Percentiles rank a stretch among this genome's conserved stretches.
These are phyloP conservation scores for Rhodotorula sp. DNA, from an alignment of 1,284 basidiomycete genomes.

Conservation along the genomic window DNA sequence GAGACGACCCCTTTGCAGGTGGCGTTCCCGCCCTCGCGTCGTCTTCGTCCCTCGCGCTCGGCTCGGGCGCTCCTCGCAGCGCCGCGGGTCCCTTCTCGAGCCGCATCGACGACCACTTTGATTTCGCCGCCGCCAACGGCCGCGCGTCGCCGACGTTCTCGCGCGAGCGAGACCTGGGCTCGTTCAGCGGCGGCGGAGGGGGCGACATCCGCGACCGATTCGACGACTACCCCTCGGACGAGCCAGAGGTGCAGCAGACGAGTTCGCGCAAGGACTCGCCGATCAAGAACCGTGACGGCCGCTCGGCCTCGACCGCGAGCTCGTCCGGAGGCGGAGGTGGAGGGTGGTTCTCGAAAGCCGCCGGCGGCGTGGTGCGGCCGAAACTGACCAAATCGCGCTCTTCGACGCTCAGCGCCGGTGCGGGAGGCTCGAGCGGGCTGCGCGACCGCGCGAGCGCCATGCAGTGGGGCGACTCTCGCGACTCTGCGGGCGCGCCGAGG, in stretches of 20 bases:
- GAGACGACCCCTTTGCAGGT: constrained; percentile 11
- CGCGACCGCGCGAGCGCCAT: constrained; percentile 12
- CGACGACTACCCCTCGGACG: neutral
- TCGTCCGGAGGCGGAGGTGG: neutral
- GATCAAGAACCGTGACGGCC: neutral
- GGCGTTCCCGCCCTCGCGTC: neutral
- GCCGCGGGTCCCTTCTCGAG: constrained; percentile 20
- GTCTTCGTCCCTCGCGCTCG: no score
- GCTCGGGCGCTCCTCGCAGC: neutral
- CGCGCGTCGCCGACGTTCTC: neutral
- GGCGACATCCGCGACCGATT: neutral
- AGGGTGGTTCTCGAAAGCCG: neutral
- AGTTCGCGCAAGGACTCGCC: neutral
- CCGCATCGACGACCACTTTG: constrained; percentile 14
- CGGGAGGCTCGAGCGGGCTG: neutral
- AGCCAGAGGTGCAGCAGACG: no score
- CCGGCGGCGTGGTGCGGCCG: neutral
- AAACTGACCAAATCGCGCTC: constrained; percentile 24
- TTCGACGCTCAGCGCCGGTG: neutral
- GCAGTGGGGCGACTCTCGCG: constrained; percentile 10
- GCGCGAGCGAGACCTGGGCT: neutral
- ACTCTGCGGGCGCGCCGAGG: neutral
- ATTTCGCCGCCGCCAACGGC: neutral
- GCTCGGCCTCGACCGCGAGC: neutral
- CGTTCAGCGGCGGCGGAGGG: no score